phyloP scores from a whole-genome alignment of 2,329 filamentous ascomycete genomes.

The Pseudogymnoascus sp. region DNA sequence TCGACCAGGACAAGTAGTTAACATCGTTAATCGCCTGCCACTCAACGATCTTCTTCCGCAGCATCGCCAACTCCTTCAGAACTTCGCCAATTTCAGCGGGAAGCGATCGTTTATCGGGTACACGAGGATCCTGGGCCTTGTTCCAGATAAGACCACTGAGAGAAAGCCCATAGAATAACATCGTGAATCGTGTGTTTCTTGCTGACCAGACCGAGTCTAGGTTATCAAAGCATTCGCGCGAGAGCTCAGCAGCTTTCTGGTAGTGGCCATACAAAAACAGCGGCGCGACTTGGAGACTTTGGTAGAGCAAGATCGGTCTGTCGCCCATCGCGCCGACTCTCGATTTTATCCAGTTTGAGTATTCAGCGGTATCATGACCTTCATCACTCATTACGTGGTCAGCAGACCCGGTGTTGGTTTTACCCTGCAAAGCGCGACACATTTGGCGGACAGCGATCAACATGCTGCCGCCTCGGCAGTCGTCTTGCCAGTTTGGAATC shows the following conservation, averaged over 20 bases:
- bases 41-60: conserved; percentile 53
- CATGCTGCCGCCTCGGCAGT: conserved; percentile 63
- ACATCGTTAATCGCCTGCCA: conserved; percentile 57
- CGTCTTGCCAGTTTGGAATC: conserved; percentile 61
- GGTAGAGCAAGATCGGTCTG: conserved; percentile 59
- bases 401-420: conserved; percentile 44
- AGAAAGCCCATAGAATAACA: conserved; percentile 53
- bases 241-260: conserved; percentile 48
- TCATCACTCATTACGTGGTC: conserved; percentile 56
- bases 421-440: conserved; percentile 64
- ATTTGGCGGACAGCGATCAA: conserved; percentile 59
- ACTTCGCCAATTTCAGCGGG: conserved; percentile 38
- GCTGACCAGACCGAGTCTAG: conserved; percentile 49
- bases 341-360: conserved; percentile 50
- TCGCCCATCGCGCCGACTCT: conserved; percentile 45
- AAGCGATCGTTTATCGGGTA: conserved; percentile 22
- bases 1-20: conserved; percentile 65
- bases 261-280: conserved; percentile 58
- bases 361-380: conserved; percentile 50
- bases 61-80: conserved; percentile 43
- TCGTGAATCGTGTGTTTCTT: conserved; percentile 47
- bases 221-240: conserved; percentile 40
- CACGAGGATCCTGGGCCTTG: conserved; percentile 21
- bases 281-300: conserved; percentile 55
- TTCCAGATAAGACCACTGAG: conserved; percentile 41